These are phyloP conservation scores for Schizonepeta tenuifolia DNA, from an alignment of 257 asterid species.

Conservation along the genomic window DNA sequence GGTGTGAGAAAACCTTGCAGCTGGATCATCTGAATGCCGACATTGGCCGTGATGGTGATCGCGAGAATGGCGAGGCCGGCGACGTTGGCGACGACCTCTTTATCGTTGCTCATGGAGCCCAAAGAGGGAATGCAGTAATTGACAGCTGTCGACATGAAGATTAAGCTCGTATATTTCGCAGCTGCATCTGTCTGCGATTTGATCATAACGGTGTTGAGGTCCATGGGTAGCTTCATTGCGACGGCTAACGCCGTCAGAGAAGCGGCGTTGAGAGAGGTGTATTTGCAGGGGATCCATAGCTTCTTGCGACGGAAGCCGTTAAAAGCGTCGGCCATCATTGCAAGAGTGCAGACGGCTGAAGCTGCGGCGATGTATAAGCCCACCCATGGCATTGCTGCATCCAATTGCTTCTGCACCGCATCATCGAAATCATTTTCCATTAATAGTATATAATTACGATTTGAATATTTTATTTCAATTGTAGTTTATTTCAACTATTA, in stretches of 20 bases:
- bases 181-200: neutral
- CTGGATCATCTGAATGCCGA: slow-evolving; percentile 23
- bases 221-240: slow-evolving; percentile 42
- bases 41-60: slow-evolving; percentile 16
- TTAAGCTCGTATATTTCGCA: slow-evolving; percentile 24
- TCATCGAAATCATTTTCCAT: too few relatives aligned
- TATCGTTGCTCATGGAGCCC: slow-evolving; percentile 35
- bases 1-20: neutral
- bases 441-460: too few relatives aligned
- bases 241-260: slow-evolving; percentile 39
- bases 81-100: slow-evolving; percentile 15
- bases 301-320: slow-evolving; percentile 32
- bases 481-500: too few relatives aligned
- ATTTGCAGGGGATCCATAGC: slow-evolving; percentile 45
- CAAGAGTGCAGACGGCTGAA: slow-evolving; percentile 31
- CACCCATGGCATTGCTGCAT: slow-evolving; percentile 25
- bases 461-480: too few relatives aligned
- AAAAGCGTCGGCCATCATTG: slow-evolving; percentile 42
- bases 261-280: slow-evolving; percentile 39
- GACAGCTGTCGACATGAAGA: slow-evolving; percentile 24
- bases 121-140: slow-evolving; percentile 27
- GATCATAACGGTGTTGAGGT: slow-evolving; percentile 32
- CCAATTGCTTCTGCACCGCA: too few relatives aligned
- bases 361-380: slow-evolving; percentile 37
- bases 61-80: slow-evolving; percentile 25